Evolutionary conservation across 1,284 basidiomycete genomes (phyloP).

Genomic region (Heterobasidion parviporum): DNA sequence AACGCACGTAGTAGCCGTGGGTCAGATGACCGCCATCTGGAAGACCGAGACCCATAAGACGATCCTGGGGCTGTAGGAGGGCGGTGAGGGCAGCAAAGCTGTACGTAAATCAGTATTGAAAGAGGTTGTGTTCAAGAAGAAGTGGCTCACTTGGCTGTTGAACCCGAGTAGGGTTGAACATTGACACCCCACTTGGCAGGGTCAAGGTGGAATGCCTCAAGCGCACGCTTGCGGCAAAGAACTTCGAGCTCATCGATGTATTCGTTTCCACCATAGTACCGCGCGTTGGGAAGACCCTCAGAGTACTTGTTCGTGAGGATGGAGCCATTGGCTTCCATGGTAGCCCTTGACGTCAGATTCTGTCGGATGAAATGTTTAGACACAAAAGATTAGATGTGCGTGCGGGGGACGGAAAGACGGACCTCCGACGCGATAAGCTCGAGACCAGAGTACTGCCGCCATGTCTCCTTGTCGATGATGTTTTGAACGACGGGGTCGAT

Average conservation of each 20-base stretch:
- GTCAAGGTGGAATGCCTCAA: slow-evolving; percentile 96
- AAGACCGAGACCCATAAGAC: slow-evolving; percentile 98
- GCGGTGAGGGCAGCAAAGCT: slow-evolving; percentile 98
- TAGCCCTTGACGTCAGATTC: slow-evolving; percentile 91
- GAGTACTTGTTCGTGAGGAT: slow-evolving; percentile 99
- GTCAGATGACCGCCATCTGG: slow-evolving; percentile 98
- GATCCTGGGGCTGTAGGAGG: slow-evolving; percentile 94
- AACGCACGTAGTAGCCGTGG: slow-evolving; percentile 88
- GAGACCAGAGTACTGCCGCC: slow-evolving; percentile 95
- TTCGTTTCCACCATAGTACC: slow-evolving; percentile 98
- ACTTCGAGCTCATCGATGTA: slow-evolving; percentile 96
- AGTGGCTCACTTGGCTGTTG: slow-evolving; percentile 40
- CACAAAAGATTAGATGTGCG: slow-evolving; percentile 6
- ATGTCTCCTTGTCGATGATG: slow-evolving; percentile 99
- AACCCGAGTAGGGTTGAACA: slow-evolving; percentile 96
- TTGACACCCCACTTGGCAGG: slow-evolving; percentile 95
- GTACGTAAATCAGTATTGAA: slow-evolving; percentile 47
- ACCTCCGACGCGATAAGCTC: slow-evolving; percentile 96
- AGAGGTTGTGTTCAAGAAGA: slow-evolving; percentile 1
- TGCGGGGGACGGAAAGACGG: slow-evolving; percentile 17
- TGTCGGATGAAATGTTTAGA: slow-evolving; percentile 22
- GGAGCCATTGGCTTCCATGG: slow-evolving; percentile 98
- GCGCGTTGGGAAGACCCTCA: slow-evolving; percentile 88
- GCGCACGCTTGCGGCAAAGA: slow-evolving; percentile 92
- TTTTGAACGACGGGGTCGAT: slow-evolving; percentile 92